Evolutionary conservation across 352 stramenopile genomes (phyloP), one percentile per base, ranked within the genome.

Genomic region (Pilasporangium apinafurcum): DNA sequence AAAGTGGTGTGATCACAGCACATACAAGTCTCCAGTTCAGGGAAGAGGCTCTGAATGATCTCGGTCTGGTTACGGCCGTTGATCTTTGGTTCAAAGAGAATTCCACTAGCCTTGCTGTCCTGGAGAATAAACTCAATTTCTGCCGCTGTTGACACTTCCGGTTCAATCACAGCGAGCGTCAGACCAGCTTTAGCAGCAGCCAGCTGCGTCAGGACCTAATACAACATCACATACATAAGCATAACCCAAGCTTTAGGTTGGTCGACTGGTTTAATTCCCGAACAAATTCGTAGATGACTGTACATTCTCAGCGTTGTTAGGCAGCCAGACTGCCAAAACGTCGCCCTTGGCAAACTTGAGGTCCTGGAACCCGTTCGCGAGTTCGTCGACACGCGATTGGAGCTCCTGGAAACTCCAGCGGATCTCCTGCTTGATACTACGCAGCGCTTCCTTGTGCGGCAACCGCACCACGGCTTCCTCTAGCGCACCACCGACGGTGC

Each of bases 351-450:
- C 56, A 56, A 95, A 81, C 51, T 86, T 54, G 42, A 92, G 62
- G 49, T 76, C 74, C 43, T 83, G 44, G 44, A 95, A 75, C 13
- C 83, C 80, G 57, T 86, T 80, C 39, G 80, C 77, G 29, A 92
- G 39, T 44, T 95, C 77, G 54, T 87, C 68, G 39, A 92, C 83
- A 18, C 57, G 59, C 21, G 61, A 53, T 37, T 79, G 64, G n/a
- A 95, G 75, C 55, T 95, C 80, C 61, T 86, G 67, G 65, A 83
- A 95, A 48, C 78, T 92, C 70, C 74, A 91, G 42, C 80, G 83
- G 36, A 92, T 58, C 51, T 92, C 83, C 62, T 90, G 76, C 58
- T 83, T 80, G 42, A 92, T 63, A 55, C 65, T 85, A 44, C 75
- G 83, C 51, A 95, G 66, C 44, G 80, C 83, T 46, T 95, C 83